Evolutionary conservation across 1,139 yeast species (phyloP).

Genomic region (Diutina mesorugosa): DNA sequence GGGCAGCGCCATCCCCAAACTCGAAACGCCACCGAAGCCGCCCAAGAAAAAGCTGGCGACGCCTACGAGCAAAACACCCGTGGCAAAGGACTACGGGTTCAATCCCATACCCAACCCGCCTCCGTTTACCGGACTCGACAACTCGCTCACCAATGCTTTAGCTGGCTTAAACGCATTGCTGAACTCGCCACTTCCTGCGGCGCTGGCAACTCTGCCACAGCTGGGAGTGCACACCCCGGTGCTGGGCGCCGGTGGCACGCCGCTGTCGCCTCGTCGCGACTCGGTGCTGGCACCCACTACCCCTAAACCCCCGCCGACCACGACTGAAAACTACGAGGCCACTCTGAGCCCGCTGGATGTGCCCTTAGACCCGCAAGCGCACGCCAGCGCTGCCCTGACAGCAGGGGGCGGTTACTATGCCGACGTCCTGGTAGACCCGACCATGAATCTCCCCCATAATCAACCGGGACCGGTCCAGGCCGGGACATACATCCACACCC

Average conservation of each 20-base stretch:
- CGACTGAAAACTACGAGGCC: conserved; percentile 12
- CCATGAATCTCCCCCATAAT: conserved; percentile 35
- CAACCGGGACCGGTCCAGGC: conserved; percentile 25
- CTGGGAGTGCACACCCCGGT: conserved; percentile 14
- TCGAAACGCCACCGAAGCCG: not conserved
- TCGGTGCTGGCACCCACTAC: conserved; percentile 6
- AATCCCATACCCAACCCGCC: conserved; percentile 22
- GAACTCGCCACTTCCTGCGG: conserved; percentile 1
- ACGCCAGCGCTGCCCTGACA: conserved; percentile 15
- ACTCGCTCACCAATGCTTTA: conserved; percentile 26
- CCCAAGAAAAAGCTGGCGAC: conserved; percentile 1
- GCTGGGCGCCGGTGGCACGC: conserved; percentile 1
- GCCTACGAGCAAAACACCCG: not conserved
- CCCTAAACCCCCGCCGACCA: conserved; percentile 7
- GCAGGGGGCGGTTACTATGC: conserved; percentile 36
- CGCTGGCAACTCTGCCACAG: not conserved
- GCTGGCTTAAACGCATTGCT: conserved; percentile 33
- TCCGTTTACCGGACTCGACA: conserved; percentile 31
- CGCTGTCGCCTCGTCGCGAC: conserved; percentile 3
- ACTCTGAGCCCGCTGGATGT: conserved; percentile 19
- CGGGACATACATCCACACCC: conserved; percentile 17
- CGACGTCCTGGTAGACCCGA: conserved; percentile 33
- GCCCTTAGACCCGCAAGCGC: conserved; percentile 23
- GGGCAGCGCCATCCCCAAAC: conserved; percentile 3
- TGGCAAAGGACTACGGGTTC: conserved; percentile 10